These are phyloP conservation scores for Poteriospumella lacustris DNA, from an alignment of 108 stramenopile species.

Conservation along the genomic window DNA sequence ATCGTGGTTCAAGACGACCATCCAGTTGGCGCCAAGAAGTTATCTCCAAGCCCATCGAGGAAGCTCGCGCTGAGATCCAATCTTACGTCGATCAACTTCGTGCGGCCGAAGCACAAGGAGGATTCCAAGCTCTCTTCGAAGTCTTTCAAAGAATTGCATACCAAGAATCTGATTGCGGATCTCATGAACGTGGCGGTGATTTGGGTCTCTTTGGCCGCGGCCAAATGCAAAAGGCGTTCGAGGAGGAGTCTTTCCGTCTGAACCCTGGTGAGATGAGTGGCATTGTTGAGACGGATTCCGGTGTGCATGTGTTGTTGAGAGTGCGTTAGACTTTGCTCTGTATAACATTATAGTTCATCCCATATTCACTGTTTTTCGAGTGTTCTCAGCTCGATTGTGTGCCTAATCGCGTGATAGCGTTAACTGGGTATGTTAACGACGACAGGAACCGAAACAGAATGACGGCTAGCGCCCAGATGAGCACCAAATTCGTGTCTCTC, in stretches of 20 bases:
- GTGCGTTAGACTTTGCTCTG: not conserved
- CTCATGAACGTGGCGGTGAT: slow-evolving; percentile 67
- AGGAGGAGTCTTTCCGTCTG: slow-evolving; percentile 81
- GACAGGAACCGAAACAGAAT: no score
- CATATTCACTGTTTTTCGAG: no score
- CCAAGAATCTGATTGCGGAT: slow-evolving; percentile 69
- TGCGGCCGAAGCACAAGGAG: not conserved
- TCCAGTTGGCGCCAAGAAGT: not conserved
- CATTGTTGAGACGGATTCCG: slow-evolving; percentile 25
- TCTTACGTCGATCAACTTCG: not conserved
- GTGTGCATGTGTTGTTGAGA: slow-evolving; percentile 2
- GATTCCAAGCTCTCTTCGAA: not conserved
- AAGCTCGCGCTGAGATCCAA: slow-evolving; percentile 13
- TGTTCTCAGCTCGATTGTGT: no score
- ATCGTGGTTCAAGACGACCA: slow-evolving; percentile 20
- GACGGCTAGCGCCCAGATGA: no score
- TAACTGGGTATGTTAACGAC: no score
- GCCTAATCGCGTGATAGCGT: no score
- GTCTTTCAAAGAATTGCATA: slow-evolving; percentile 71
- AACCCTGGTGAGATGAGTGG: slow-evolving; percentile 71
- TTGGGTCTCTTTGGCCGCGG: slow-evolving; percentile 77
- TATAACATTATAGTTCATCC: no score
- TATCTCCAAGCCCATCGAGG: not conserved
- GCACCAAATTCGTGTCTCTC: no score
- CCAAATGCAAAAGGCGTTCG: slow-evolving; percentile 84